phyloP scores from a whole-genome alignment of 176 grass and related monocot species.

The Triticum urartu region DNA sequence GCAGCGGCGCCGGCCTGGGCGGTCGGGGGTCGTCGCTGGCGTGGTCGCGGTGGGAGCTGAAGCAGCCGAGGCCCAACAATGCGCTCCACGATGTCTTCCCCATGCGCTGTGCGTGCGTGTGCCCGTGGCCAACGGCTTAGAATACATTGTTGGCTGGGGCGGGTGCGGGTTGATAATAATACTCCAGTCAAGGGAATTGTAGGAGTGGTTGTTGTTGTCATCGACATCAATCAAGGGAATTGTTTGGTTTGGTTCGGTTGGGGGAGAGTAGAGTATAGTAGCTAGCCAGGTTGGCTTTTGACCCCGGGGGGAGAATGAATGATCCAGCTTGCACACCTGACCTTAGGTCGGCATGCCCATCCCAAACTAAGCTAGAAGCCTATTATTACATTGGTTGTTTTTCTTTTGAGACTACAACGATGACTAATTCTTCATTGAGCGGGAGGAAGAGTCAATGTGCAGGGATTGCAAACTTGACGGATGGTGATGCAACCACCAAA shows the following conservation, averaged over 20 bases:
- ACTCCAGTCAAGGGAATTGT: too few species aligned
- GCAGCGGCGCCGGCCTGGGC: conserved; percentile 8
- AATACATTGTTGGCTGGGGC: background rate
- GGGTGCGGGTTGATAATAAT: too few species aligned
- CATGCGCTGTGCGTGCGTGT: conserved; percentile 4
- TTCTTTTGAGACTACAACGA: too few species aligned
- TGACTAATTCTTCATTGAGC: too few species aligned
- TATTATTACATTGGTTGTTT: too few species aligned
- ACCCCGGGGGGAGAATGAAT: background rate
- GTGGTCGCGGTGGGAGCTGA: conserved; percentile 14
- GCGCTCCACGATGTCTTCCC: conserved; percentile 39
- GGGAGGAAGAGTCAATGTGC: too few species aligned
- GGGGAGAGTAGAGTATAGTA: background rate
- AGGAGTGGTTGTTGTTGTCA: too few species aligned
- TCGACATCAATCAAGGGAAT: background rate
- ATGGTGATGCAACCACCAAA: too few species aligned
- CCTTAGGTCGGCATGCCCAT: too few species aligned
- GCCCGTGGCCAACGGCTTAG: background rate
- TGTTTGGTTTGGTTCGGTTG: background rate
- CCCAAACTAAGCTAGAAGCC: too few species aligned
- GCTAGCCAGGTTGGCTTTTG: background rate
- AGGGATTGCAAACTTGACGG: too few species aligned
- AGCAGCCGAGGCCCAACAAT: conserved; percentile 42
- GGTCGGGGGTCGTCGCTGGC: background rate
- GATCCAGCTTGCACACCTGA: background rate